phyloP scores from a whole-genome alignment of 768 basidiomycete species.

The Suillus occidentalis region DNA sequence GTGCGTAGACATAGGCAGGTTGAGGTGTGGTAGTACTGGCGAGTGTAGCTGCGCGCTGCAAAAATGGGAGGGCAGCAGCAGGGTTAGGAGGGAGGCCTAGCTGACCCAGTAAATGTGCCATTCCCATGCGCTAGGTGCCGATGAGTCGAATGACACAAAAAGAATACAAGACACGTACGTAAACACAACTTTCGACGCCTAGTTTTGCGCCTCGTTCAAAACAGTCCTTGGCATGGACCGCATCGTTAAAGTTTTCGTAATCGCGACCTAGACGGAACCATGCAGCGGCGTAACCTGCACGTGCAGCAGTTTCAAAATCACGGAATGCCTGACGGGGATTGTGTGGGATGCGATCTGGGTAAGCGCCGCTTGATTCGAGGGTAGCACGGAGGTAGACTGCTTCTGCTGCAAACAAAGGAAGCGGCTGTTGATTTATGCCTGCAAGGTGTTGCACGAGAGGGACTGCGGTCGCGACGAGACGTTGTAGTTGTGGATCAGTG shows the following conservation, averaged over 20 bases:
- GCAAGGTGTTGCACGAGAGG: slow-evolving; percentile 62
- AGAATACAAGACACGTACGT: slow-evolving; percentile 50
- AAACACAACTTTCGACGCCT: slow-evolving; percentile 77
- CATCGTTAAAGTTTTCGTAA: slow-evolving; percentile 86
- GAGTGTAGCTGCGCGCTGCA: slow-evolving; percentile 75
- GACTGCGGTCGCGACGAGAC: slow-evolving; percentile 64
- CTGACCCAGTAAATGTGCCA: slow-evolving; percentile 90
- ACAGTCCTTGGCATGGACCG: slow-evolving; percentile 73
- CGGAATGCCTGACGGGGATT: slow-evolving; percentile 83
- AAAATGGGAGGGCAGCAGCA: slow-evolving; percentile 62
- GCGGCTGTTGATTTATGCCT: slow-evolving; percentile 34
- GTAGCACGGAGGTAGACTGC: slow-evolving; percentile 76
- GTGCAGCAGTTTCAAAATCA: slow-evolving; percentile 83
- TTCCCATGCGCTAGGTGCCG: slow-evolving; percentile 75
- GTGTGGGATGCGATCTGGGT: slow-evolving; percentile 60
- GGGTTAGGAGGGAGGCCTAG: slow-evolving; percentile 60
- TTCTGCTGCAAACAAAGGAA: slow-evolving; percentile 55
- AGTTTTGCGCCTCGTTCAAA: slow-evolving; percentile 80
- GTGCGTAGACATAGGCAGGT: slow-evolving; percentile 86
- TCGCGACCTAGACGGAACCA: slow-evolving; percentile 94
- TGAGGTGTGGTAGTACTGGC: slow-evolving; percentile 79
- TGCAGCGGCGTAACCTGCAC: slow-evolving; percentile 71
- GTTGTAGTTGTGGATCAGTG: slow-evolving; percentile 56
- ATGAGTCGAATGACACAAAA: slow-evolving; percentile 9
- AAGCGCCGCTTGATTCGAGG: slow-evolving; percentile 70